These are phyloP conservation scores for Fusarium guadeloupense DNA, from an alignment of 2,329 filamentous ascomycete genomes.

Conservation along the genomic window DNA sequence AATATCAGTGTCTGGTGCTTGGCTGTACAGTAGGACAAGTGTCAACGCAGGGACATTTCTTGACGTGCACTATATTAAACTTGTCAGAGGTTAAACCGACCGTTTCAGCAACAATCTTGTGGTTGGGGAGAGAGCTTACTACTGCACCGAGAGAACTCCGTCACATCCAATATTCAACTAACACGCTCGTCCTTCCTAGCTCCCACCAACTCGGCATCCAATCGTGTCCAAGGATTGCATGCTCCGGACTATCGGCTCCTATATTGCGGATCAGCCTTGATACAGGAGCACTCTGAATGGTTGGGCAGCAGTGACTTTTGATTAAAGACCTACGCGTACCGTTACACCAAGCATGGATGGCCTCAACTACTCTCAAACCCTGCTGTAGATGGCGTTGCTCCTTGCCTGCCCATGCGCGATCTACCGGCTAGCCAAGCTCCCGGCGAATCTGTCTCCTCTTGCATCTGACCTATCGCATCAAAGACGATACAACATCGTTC, in stretches of 20 bases:
- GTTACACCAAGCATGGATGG: slow-evolving; percentile 2
- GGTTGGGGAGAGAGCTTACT: not conserved
- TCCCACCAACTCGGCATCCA: slow-evolving; percentile 25
- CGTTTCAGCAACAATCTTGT: slow-evolving; percentile 13
- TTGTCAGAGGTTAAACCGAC: not conserved
- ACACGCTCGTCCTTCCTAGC: slow-evolving; percentile 1
- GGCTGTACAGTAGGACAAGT: too few species aligned
- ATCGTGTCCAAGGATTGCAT: slow-evolving; percentile 10
- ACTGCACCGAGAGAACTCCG: not conserved
- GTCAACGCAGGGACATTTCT: not conserved
- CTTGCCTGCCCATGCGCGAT: not conserved
- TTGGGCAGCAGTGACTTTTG: not conserved
- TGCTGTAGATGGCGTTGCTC: slow-evolving; percentile 4
- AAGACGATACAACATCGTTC: not conserved
- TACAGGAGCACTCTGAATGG: not conserved
- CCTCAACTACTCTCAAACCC: not conserved
- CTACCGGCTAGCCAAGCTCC: slow-evolving; percentile 14
- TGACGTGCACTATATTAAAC: not conserved
- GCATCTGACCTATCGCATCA: slow-evolving; percentile 5
- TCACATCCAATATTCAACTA: slow-evolving; percentile 7
- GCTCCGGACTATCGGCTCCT: slow-evolving; percentile 19
- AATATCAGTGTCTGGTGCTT: not conserved
- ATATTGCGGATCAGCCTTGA: not conserved
- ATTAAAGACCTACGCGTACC: not conserved
- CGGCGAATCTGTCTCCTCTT: not conserved